These are phyloP conservation scores for Bullera alba DNA, from an alignment of 768 basidiomycete genomes.

Conservation along the genomic window DNA sequence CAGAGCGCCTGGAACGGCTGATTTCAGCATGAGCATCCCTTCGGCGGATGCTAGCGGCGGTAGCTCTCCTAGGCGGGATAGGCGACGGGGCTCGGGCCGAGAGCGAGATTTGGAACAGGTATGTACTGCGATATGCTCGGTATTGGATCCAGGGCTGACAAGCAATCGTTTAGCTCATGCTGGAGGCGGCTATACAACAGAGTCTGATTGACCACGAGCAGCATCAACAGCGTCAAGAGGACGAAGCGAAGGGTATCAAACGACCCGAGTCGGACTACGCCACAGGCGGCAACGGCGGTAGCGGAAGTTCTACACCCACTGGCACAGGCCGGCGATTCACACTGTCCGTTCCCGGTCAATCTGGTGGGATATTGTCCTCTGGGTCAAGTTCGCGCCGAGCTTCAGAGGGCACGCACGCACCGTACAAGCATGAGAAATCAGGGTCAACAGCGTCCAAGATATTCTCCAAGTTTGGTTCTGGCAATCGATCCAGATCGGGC, in stretches of 20 bases:
- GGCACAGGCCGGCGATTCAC: not conserved
- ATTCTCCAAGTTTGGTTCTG: constrained; percentile 12
- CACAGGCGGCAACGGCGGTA: no score
- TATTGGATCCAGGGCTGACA: not conserved
- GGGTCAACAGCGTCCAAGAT: constrained; percentile 14
- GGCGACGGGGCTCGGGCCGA: constrained; percentile 51
- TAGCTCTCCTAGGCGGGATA: not conserved
- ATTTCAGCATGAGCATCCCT: constrained; percentile 46
- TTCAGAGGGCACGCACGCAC: not conserved
- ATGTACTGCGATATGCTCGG: constrained; percentile 35
- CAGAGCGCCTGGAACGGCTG: constrained; percentile 48
- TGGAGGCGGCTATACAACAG: constrained; percentile 98
- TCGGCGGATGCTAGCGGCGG: constrained; percentile 54
- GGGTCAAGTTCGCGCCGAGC: not conserved
- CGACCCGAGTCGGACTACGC: no score
- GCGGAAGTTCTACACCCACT: constrained; percentile 4
- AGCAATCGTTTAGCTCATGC: constrained; percentile 65
- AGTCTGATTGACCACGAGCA: constrained; percentile 92
- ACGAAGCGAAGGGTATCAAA: no score
- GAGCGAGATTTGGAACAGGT: constrained; percentile 94
- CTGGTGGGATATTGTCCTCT: not conserved
- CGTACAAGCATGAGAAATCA: constrained; percentile 2
- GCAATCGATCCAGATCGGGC: constrained; percentile 9
- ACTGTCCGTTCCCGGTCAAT: not conserved
- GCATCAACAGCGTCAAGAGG: constrained; percentile 58